Evolutionary conservation across 2,329 filamentous ascomycete genomes (phyloP), one percentile per base, ranked within the genome.

Genomic region (Zymoseptoria tritici): DNA sequence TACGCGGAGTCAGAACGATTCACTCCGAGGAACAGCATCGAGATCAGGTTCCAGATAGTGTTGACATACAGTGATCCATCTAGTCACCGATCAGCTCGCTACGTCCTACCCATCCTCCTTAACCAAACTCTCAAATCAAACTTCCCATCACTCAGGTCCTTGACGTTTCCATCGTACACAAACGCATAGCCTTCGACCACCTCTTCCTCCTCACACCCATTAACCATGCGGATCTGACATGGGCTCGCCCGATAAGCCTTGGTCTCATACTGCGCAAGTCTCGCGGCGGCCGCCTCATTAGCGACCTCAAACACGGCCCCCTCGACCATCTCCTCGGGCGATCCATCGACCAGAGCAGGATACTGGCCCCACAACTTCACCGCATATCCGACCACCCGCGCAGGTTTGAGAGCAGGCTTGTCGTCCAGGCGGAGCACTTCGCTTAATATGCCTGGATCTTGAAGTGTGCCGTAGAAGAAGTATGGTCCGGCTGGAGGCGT

Each of bases 311-410:
- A 75, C 9, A 71, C 72, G 20, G 52, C 66, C 6, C 74, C 75
- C 9, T 66, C 6, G 9, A 76, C 67, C 1, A 24, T 57, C 9
- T 52, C 59, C 2, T 49, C 57, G 20, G 29, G 21, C 2, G 61
- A 24, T 1, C 66, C 72, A 62, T 78, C 68, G 11, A 77, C 65
- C 7, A 78, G 59, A 0, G 75, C 76, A 20, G 71, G 73, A 62
- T 78, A 78, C 60, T 74, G 76, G 11, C 60, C 62, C 76, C 76
- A 78, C 2, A 66, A 71, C 51, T 66, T 64, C 49, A 78, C 50
- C 4, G 56, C 49, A 2, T 71, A 75, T 19, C 73, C 71, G 2
- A 51, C 56, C 4, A 77, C 58, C 46, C 61, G 65, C 0, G 76
- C 76, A 0, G 66, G 65, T 5, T 67, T 50, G 49, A 24, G 71